These are phyloP conservation scores for Curvularia sp. DNA, from an alignment of 2,329 filamentous ascomycete species.

Conservation along the genomic window DNA sequence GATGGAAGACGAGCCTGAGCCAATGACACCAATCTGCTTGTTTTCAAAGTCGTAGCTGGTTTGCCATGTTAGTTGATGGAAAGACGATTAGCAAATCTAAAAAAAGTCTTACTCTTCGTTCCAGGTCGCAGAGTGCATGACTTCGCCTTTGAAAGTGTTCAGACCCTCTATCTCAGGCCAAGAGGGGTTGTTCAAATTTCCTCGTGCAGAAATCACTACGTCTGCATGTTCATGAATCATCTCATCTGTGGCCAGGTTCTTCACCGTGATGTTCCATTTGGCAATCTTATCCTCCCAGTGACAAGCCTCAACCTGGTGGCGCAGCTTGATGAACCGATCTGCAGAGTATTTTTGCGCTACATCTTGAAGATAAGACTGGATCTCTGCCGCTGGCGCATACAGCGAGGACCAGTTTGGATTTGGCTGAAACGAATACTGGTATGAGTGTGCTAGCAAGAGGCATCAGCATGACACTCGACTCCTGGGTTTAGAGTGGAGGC, in stretches of 20 bases:
- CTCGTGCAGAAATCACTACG: conserved; percentile 44
- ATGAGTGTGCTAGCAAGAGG: conserved; percentile 46
- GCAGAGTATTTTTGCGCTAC: conserved; percentile 48
- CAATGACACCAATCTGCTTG: conserved; percentile 48
- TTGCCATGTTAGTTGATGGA: conserved; percentile 7
- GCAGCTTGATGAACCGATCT: conserved; percentile 48
- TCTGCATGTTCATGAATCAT: conserved; percentile 36
- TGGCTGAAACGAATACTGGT: conserved; percentile 54
- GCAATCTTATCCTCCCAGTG: conserved; percentile 42
- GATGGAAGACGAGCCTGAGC: conserved; percentile 49
- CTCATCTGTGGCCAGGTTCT: conserved; percentile 41
- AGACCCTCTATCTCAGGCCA: conserved; percentile 48
- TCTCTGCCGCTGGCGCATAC: conserved; percentile 50
- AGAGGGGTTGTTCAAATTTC: conserved; percentile 40
- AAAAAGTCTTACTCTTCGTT: conserved; percentile 37
- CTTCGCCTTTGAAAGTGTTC: conserved; percentile 40
- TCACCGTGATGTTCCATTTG: conserved; percentile 49
- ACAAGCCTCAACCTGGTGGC: conserved; percentile 46
- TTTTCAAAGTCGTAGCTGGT: conserved; percentile 41
- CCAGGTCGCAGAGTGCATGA: conserved; percentile 48
- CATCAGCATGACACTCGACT: conserved; percentile 2
- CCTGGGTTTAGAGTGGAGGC: neutral
- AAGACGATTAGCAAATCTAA: neutral
- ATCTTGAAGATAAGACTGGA: conserved; percentile 48
- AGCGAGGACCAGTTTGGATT: conserved; percentile 52